Evolutionary conservation across 2,329 filamentous ascomycete genomes (phyloP).

Genomic region (Nothomitra cinnamomea): DNA sequence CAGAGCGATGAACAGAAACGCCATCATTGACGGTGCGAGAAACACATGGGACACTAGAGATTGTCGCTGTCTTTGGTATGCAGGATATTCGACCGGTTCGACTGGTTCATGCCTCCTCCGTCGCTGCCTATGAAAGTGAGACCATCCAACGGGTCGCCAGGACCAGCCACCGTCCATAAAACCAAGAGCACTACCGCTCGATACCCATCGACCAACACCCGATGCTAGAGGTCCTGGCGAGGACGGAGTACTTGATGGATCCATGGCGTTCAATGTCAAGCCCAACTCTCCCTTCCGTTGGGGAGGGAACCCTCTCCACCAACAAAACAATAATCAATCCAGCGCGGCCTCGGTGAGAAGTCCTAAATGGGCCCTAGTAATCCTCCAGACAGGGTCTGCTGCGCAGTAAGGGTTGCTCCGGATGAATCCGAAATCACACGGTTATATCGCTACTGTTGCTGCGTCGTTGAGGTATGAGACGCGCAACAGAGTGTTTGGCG

Average conservation of each 20-base stretch:
- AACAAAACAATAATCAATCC: background rate
- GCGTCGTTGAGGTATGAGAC: too few species aligned
- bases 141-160: background rate
- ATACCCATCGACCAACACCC: background rate
- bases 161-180: background rate
- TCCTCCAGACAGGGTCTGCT: too few species aligned
- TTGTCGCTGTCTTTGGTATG: background rate
- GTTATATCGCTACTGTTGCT: too few species aligned
- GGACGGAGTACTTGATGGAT: background rate
- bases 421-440: too few species aligned
- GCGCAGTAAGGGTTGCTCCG: too few species aligned
- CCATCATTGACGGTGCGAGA: background rate
- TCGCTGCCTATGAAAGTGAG: background rate
- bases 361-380: too few species aligned
- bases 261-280: background rate
- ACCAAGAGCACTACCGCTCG: background rate
- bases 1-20: conserved; percentile 12
- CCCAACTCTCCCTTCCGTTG: background rate
- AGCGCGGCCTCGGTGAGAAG: background rate
- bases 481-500: too few species aligned
- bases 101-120: background rate
- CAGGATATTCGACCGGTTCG: background rate
- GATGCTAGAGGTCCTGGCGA: background rate
- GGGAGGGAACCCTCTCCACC: conserved; percentile 1
- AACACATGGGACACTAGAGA: background rate